Percentiles rank a stretch among this genome's conserved stretches.
phyloP scores from a whole-genome alignment of 208 protist genomes.

The Trypanosoma lewisi region DNA sequence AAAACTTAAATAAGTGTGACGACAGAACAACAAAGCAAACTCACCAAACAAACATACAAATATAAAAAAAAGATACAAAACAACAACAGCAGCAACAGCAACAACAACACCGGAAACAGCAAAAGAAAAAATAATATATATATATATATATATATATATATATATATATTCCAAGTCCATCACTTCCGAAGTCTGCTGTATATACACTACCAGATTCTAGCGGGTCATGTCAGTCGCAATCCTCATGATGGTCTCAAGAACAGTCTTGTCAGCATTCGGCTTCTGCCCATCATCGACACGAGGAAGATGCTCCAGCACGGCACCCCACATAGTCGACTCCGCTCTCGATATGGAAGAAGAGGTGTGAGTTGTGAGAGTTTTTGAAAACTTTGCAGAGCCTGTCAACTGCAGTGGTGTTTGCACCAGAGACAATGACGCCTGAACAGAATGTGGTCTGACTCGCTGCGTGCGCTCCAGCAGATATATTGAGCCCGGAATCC shows the following conservation, averaged over 20 bases:
- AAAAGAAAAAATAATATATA: neutral
- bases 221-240: neutral
- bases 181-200: too few relatives aligned
- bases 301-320: slow-evolving; percentile 12
- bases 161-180: too few relatives aligned
- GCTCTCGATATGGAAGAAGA: neutral
- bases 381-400: slow-evolving; percentile 11
- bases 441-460: neutral
- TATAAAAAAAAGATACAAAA: slow-evolving; percentile 1
- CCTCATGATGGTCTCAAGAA: slow-evolving; percentile 1
- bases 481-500: slow-evolving; percentile 22
- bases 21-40: slow-evolving; percentile 1
- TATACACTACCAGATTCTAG: too few relatives aligned
- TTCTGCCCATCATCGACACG: neutral
- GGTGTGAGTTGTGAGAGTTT: slow-evolving; percentile 11
- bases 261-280: slow-evolving; percentile 10
- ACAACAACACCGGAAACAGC: neutral
- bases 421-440: slow-evolving; percentile 19
- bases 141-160: slow-evolving; percentile 14
- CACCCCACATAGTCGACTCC: slow-evolving; percentile 15
- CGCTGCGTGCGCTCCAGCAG: slow-evolving; percentile 20
- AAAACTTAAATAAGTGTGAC: too few relatives aligned
- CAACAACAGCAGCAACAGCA: neutral
- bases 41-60: slow-evolving; percentile 8
- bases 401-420: slow-evolving; percentile 24